Base-by-base conservation (phyloP, 805 yeast genomes). In the Kodamaea fukazawae region DNA sequence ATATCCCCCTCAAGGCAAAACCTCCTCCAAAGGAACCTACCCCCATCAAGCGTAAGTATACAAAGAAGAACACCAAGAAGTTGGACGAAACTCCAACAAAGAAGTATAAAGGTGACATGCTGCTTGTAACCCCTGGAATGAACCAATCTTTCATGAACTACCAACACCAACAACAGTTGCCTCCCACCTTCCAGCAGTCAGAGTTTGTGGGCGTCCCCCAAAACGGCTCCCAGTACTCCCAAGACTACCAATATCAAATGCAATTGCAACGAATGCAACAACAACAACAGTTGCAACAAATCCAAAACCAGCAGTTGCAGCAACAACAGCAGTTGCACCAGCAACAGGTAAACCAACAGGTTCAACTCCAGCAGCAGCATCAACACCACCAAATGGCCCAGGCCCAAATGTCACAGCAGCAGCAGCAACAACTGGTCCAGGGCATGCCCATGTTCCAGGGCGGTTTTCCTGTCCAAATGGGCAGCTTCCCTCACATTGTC, bases 11-110 rank as follows among this genome's bases (percentile, higher is more conserved):
- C 32, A 67, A 67, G 44, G 47, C 54, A 5, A 68, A 64, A 46
- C 58, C 56, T 2, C 59, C 55, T 27, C 48, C 58, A 20, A 66
- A 60, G 43, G 71, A 67, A 30, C 65, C 65, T n/a, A 63, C 72
- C 14, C 73, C 70, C 2, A 58, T 61, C 17, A 67, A 67, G 42
- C 56, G 73, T 29, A 67, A 68, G 44, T 68, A 67, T 47, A 63
- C 69, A 17, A 77, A 74, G 46, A 74, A 87, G 41, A 34, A 31
- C 12, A 87, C 91, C 1, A 67, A 69, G 36, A 79, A 78, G 50
- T 79, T 78, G 49, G 80, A 75, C 1, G 95, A 86, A 4, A 67
- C 50, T 61, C 76, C 43, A 42, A 70, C 40, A 67, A 78, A 54
- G 78, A 85, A 47, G 57, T 69, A 23, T 38, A 61, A 58, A 42